Conservation (phyloP, 306 rosid species). For the Vigna hirtella region DNA sequence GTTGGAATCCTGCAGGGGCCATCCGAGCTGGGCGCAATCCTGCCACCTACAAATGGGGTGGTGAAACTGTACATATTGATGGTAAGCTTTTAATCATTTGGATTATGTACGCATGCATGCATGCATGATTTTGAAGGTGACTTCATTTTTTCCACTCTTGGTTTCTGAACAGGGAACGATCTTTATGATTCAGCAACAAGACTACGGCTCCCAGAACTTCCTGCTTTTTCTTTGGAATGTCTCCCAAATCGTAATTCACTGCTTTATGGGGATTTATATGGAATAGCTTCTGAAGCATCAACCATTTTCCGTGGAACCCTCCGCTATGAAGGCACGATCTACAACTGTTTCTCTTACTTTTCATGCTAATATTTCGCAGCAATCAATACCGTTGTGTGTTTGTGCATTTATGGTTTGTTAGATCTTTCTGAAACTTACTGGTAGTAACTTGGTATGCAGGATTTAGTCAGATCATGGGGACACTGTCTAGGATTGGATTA, state of each 20-base stretch:
- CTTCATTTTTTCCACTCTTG: not conserved
- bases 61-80: constrained; percentile 72
- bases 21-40: constrained; percentile 89
- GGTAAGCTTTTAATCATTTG: constrained; percentile 61
- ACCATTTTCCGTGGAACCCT: constrained; percentile 95
- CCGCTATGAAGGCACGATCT: constrained; percentile 84
- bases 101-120: constrained; percentile 15
- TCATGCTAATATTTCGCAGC: constrained; percentile 26
- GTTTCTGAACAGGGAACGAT: constrained; percentile 63
- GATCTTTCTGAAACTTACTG: constrained; percentile 35
- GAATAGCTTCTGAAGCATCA: constrained; percentile 86
- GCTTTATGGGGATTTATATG: constrained; percentile 81
- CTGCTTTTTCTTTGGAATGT: constrained; percentile 92
- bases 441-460: constrained; percentile 52
- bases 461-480: constrained; percentile 84
- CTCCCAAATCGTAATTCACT: constrained; percentile 90
- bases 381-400: not conserved
- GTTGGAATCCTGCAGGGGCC: constrained; percentile 97
- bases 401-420: not conserved
- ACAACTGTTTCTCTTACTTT: constrained; percentile 28
- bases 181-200: constrained; percentile 83
- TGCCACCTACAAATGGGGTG: constrained; percentile 76
- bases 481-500: constrained; percentile 81
- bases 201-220: constrained; percentile 74
- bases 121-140: not conserved